phyloP scores from a whole-genome alignment of 768 basidiomycete species.

The Podaxis sp. region DNA sequence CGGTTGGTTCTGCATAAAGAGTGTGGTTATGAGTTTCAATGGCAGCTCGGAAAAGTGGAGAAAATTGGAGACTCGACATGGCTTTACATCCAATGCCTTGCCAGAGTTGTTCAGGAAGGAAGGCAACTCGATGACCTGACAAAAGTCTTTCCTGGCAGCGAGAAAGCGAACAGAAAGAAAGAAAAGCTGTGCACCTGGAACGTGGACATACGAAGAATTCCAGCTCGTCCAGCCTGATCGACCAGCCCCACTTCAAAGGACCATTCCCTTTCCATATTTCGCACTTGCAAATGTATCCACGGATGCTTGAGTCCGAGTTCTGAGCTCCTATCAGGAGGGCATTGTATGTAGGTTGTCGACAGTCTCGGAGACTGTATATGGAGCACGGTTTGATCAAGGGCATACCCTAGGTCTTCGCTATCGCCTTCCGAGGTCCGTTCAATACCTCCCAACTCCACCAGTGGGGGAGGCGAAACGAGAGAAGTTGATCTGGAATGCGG shows the following conservation, averaged over 20 bases:
- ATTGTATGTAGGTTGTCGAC: slow-evolving; percentile 65
- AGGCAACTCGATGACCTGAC: neutral
- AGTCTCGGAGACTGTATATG: slow-evolving; percentile 81
- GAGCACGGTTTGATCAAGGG: slow-evolving; percentile 65
- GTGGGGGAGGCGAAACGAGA: slow-evolving; percentile 42
- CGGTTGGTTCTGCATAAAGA: neutral
- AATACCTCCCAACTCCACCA: slow-evolving; percentile 18
- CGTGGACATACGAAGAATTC: slow-evolving; percentile 68
- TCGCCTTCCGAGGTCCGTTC: slow-evolving; percentile 25
- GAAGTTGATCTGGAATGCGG: slow-evolving; percentile 44
- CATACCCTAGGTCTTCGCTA: slow-evolving; percentile 29
- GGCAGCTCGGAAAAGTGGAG: too few species aligned
- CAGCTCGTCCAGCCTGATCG: slow-evolving; percentile 59
- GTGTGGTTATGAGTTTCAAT: neutral
- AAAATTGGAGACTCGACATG: neutral
- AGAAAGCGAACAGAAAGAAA: neutral
- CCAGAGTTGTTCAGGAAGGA: neutral
- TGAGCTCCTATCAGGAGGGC: slow-evolving; percentile 37
- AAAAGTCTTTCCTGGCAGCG: neutral
- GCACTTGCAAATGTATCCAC: slow-evolving; percentile 77
- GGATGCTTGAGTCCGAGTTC: slow-evolving; percentile 63
- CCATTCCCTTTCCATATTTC: slow-evolving; percentile 68
- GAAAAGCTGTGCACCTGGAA: slow-evolving; percentile 62
- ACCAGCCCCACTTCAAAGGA: slow-evolving; percentile 74
- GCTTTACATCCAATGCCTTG: neutral